Conservation (phyloP, 176 grass and related monocot genomes). For the Triticum turgidum region DNA sequence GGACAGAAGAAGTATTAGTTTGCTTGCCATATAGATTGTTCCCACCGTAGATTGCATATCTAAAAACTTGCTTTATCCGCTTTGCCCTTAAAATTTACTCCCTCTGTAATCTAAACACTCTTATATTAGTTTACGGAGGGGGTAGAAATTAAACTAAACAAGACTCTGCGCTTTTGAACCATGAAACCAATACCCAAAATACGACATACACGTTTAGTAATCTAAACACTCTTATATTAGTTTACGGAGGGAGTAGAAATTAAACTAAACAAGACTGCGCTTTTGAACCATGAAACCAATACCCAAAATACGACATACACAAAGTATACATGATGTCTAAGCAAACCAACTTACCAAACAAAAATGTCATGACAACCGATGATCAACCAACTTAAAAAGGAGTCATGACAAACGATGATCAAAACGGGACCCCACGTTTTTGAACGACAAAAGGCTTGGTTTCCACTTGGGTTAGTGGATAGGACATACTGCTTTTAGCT, state of each 20-base stretch:
- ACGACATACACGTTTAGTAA: neutral
- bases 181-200: neutral
- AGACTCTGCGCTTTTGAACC: neutral
- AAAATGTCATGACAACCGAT: neutral
- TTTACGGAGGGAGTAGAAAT: too few species aligned
- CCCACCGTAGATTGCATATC: too few species aligned
- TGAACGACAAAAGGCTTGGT: neutral
- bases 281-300: neutral
- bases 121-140: too few species aligned
- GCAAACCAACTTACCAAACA: neutral
- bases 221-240: too few species aligned
- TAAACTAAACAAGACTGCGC: too few species aligned
- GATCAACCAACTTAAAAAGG: neutral
- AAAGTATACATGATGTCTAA: neutral
- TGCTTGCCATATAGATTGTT: too few species aligned
- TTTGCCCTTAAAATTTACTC: too few species aligned
- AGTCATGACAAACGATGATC: neutral
- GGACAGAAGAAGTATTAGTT: too few species aligned
- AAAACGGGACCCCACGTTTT: neutral
- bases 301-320: neutral
- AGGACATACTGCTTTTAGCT: neutral
- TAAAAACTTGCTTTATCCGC: too few species aligned
- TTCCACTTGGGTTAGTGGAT: neutral
- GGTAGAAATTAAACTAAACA: too few species aligned
- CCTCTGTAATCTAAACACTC: too few species aligned